Base-by-base conservation (phyloP, 2,329 filamentous ascomycete genomes). In the Dactylonectria macrodidyma region DNA sequence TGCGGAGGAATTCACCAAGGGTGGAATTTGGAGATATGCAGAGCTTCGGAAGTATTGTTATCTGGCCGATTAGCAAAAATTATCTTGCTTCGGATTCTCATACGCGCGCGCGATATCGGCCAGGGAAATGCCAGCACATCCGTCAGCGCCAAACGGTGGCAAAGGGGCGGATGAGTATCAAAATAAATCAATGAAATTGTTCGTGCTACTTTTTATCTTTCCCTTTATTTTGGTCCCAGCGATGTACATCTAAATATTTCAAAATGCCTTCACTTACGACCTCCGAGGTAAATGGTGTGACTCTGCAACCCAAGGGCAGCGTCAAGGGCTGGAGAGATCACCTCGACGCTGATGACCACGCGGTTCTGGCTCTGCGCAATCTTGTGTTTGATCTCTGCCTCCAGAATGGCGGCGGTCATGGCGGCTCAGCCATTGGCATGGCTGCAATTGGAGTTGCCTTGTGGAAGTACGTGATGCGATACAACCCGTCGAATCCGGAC, bases 391-490 rank as follows among this genome's bases (percentile, higher is more conserved):
- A 68, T 14, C 16, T 68, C 10, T 68, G 66, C 22, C 51, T 58
- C 6, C 66, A 68, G 4, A 65, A 68, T 58, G 66, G 66, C 2
- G 66, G 66, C 12, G 66, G 66, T 12, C 66, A 68, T 26, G 66
- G 66, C 12, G 66, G 66, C 16, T 63, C 65, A n/a, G 64, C 64
- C 16, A 64, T 65, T 44, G 64, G 36, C 12, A 56, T 70, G 68
- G 68, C 68, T 16, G 71, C 66, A 12, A 74, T 67, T 56, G 72
- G 68, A 10, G 74, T 83, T 10, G 78, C 80, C 0, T 76, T 91
- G 3, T 91, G 84, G 83, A 90, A 88, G 72, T 87, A 91, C 74
- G 81, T 82, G 3, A 90, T 91, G 89, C 82, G 82, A 34, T 91
- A 89, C 68, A 82, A 86, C 1, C 88, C 89, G 0, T 78, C 83